Percentiles rank a stretch among this genome's conserved stretches.
Conservation (phyloP, 108 stramenopile species). For the Skeletonema tropicum region DNA sequence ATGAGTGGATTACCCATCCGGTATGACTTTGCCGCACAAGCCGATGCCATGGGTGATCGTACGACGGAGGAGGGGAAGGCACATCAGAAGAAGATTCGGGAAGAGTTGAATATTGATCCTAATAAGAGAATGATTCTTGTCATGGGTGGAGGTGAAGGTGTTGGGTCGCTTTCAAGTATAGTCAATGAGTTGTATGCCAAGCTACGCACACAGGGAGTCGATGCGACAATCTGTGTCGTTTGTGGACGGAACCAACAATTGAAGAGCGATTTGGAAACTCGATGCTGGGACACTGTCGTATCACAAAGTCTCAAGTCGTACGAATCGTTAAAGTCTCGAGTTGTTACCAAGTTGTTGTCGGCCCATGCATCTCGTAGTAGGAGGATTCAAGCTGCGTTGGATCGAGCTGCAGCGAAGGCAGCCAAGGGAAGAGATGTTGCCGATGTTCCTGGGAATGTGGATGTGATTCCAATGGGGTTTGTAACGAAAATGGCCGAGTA, state of each 20-base stretch:
- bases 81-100: constrained; percentile 51
- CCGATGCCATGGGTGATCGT: constrained; percentile 70
- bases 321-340: constrained; percentile 33
- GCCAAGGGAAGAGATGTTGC: constrained; percentile 43
- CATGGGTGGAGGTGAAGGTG: constrained; percentile 97
- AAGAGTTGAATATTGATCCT: constrained; percentile 61
- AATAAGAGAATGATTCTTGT: constrained; percentile 81
- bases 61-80: constrained; percentile 53
- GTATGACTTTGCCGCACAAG: constrained; percentile 78
- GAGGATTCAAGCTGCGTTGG: constrained; percentile 42
- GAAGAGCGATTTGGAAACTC: constrained; percentile 58
- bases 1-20: constrained; percentile 93
- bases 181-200: constrained; percentile 73
- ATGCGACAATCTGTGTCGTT: constrained; percentile 91
- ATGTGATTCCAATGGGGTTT: constrained; percentile 88
- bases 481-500: constrained; percentile 94
- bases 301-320: constrained; percentile 47
- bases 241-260: constrained; percentile 93
- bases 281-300: constrained; percentile 69
- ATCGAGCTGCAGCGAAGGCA: constrained; percentile 35
- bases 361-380: constrained; percentile 40
- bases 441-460: constrained; percentile 63
- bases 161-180: constrained; percentile 82
- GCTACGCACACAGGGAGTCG: constrained; percentile 58
- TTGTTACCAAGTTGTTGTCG: constrained; percentile 21